phyloP scores from a whole-genome alignment of 257 asterid species.

The Jaltomata sinuosa region DNA sequence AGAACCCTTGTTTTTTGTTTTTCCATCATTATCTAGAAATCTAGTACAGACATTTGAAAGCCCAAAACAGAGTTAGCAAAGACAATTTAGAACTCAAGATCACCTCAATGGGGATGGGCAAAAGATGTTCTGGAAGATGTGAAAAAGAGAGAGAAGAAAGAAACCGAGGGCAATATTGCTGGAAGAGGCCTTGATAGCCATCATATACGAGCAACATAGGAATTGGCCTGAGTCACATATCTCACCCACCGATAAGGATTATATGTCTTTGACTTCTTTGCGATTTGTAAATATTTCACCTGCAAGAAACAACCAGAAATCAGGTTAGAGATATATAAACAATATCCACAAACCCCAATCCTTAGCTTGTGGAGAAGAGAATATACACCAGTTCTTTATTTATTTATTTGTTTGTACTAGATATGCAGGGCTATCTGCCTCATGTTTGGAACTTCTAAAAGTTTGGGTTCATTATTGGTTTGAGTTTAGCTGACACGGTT shows the following conservation, averaged over 20 bases:
- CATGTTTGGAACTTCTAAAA: not conserved
- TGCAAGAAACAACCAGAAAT: slow-evolving; percentile 21
- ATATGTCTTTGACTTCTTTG: slow-evolving; percentile 66
- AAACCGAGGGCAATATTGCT: not conserved
- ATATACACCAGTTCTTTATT: not conserved
- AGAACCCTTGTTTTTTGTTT: not conserved
- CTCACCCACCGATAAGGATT: slow-evolving; percentile 98
- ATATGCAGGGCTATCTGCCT: not conserved
- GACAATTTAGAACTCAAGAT: not conserved
- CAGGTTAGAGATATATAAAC: not conserved
- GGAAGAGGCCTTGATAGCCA: not conserved
- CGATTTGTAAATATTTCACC: slow-evolving; percentile 95
- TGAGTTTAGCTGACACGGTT: not conserved
- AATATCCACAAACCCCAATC: not conserved
- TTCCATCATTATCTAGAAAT: not conserved
- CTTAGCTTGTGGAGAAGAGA: not conserved
- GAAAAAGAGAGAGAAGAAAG: not conserved
- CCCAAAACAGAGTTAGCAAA: not conserved
- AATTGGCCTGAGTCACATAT: slow-evolving; percentile 92
- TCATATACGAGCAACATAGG: slow-evolving; percentile 96
- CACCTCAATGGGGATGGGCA: not conserved
- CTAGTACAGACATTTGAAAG: not conserved
- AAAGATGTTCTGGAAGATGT: not conserved
- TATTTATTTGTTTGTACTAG: not conserved
- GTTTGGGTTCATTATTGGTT: not conserved